phyloP scores from a whole-genome alignment of 2,329 filamentous ascomycete genomes.

The Fusarium nematophilum region DNA sequence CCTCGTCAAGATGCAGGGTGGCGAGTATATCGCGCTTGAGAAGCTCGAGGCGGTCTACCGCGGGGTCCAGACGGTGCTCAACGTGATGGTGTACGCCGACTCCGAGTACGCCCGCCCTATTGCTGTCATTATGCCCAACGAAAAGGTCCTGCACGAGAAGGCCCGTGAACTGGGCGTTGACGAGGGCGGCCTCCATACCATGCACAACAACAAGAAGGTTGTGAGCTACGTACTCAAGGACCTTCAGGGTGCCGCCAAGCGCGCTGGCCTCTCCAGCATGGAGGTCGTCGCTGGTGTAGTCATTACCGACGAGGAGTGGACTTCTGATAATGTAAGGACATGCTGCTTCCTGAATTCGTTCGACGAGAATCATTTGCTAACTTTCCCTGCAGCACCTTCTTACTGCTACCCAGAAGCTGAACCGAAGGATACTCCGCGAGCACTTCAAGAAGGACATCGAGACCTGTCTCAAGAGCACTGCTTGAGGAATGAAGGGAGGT shows the following conservation, averaged over 20 bases:
- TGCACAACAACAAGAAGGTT: slow-evolving; percentile 76
- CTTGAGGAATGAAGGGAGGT: slow-evolving; percentile 23
- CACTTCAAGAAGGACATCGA: slow-evolving; percentile 64
- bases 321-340: slow-evolving; percentile 79
- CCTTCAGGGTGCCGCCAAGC: slow-evolving; percentile 72
- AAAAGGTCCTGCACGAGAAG: slow-evolving; percentile 70
- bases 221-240: slow-evolving; percentile 73
- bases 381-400: slow-evolving; percentile 61
- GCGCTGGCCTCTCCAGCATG: slow-evolving; percentile 74
- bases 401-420: slow-evolving; percentile 71
- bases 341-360: neutral
- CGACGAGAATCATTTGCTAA: slow-evolving; percentile 33
- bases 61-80: slow-evolving; percentile 79
- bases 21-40: slow-evolving; percentile 97
- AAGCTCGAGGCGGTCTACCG: slow-evolving; percentile 95
- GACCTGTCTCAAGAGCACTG: slow-evolving; percentile 50
- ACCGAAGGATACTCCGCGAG: slow-evolving; percentile 63
- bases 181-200: slow-evolving; percentile 74
- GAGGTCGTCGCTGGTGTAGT: slow-evolving; percentile 83
- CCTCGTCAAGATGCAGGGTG: slow-evolving; percentile 92
- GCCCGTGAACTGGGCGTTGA: slow-evolving; percentile 71
- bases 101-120: slow-evolving; percentile 80
- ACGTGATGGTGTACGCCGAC: slow-evolving; percentile 89
- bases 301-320: slow-evolving; percentile 88
- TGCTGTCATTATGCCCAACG: slow-evolving; percentile 79